phyloP scores from a whole-genome alignment of 2,329 filamentous ascomycete species.

The Diplodia corticola region DNA sequence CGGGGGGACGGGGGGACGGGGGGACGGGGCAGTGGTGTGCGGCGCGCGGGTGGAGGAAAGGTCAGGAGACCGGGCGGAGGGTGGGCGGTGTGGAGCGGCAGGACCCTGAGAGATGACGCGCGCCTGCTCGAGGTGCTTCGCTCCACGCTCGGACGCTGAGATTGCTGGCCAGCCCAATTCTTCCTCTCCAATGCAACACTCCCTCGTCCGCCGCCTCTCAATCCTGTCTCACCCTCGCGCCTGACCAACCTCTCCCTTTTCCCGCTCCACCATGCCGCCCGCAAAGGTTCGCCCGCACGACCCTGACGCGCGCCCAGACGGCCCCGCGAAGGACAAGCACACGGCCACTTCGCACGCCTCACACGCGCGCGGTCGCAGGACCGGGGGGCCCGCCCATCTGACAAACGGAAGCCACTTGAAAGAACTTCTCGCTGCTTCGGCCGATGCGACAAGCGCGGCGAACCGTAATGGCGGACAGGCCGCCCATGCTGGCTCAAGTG shows the following conservation, averaged over 20 bases:
- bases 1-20: not conserved
- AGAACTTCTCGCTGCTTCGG: constrained; percentile 36
- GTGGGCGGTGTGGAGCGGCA: not conserved
- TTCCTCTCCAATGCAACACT: constrained; percentile 18
- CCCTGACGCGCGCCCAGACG: constrained; percentile 41
- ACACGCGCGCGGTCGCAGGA: constrained; percentile 42
- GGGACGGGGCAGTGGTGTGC: not conserved
- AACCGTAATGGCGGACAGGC: constrained; percentile 34
- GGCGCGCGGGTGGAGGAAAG: not conserved
- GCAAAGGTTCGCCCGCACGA: constrained; percentile 34
- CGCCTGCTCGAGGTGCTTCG: not conserved
- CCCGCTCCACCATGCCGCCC: constrained; percentile 38
- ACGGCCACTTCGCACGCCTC: constrained; percentile 39
- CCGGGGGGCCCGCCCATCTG: constrained; percentile 29
- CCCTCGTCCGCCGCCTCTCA: not conserved
- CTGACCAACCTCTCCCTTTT: not conserved
- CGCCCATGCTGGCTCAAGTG: constrained; percentile 10
- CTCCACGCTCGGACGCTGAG: not conserved
- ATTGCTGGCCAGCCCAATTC: constrained; percentile 17
- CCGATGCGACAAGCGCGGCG: constrained; percentile 37
- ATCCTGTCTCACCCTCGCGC: not conserved
- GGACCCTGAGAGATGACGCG: constrained; percentile 19
- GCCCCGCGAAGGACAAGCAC: constrained; percentile 44
- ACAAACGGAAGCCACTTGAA: constrained; percentile 40
- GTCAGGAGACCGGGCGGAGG: not conserved